Evolutionary conservation across 2,329 filamentous ascomycete genomes (phyloP).

Genomic region (Nigrograna mackinnonii): DNA sequence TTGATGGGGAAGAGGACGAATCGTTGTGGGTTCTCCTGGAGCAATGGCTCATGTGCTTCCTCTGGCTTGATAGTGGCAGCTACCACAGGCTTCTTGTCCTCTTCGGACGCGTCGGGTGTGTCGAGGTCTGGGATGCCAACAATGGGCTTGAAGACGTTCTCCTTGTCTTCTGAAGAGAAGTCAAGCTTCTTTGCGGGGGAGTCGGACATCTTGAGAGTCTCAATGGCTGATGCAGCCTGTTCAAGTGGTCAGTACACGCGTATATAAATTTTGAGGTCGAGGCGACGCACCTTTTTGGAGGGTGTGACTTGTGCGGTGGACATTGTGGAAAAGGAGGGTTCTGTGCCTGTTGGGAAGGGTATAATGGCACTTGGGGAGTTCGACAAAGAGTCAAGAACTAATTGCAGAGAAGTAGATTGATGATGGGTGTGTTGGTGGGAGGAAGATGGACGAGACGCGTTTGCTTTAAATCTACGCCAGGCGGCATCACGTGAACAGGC

Average conservation of each 20-base stretch:
- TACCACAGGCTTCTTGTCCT: conserved; percentile 56
- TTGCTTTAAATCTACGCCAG: conserved; percentile 27
- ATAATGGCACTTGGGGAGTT: background rate
- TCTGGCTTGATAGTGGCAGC: conserved; percentile 61
- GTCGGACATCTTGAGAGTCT: conserved; percentile 84
- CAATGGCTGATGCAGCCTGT: conserved; percentile 83
- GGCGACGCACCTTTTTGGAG: conserved; percentile 67
- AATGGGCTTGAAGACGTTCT: conserved; percentile 70
- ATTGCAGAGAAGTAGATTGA: conserved; percentile 14
- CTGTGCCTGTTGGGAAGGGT: background rate
- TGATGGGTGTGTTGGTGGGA: conserved; percentile 28
- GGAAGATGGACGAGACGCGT: conserved; percentile 17
- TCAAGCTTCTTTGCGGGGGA: conserved; percentile 89
- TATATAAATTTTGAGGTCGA: conserved; percentile 8
- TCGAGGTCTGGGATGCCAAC: conserved; percentile 53
- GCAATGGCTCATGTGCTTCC: conserved; percentile 84
- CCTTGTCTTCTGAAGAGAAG: conserved; percentile 76
- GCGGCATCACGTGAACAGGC: conserved; percentile 9
- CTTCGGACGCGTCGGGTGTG: conserved; percentile 34
- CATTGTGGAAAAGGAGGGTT: conserved; percentile 58
- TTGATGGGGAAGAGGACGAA: conserved; percentile 99
- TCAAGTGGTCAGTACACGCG: conserved; percentile 42
- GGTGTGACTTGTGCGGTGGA: conserved; percentile 71
- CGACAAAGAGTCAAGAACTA: background rate
- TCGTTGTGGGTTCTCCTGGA: conserved; percentile 92